A percentile compares a stretch with the other conserved stretches of the same genome.
Conservation (phyloP, 768 basidiomycete genomes). For the Leucocoprinus sp. region DNA sequence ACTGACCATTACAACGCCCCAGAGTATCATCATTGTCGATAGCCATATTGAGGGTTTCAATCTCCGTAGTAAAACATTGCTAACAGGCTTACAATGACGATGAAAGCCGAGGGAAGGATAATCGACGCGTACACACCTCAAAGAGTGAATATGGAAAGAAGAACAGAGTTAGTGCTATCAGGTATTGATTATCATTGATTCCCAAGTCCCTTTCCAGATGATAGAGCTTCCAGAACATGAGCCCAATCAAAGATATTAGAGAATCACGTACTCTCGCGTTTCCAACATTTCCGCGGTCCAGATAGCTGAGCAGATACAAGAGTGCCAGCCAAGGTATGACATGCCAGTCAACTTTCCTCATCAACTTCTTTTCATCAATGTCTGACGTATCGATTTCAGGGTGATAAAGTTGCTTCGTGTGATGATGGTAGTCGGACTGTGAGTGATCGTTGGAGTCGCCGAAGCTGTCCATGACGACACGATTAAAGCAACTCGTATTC, state of each 20-base stretch:
- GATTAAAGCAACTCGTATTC: too few relatives aligned
- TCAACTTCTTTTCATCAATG: conserved; percentile 47
- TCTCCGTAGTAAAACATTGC: conserved; percentile 51
- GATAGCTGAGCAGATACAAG: conserved; percentile 68
- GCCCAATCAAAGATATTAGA: neutral
- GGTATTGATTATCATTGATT: conserved; percentile 57
- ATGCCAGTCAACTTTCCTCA: conserved; percentile 54
- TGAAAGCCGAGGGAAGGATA: too few relatives aligned
- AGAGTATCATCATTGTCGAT: conserved; percentile 38
- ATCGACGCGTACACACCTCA: conserved; percentile 36
- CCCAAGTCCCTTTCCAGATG: conserved; percentile 46
- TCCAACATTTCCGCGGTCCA: conserved; percentile 61
- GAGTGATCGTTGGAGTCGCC: neutral
- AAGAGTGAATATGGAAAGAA: conserved; percentile 69
- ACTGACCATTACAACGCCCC: conserved; percentile 42
- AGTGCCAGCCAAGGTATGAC: conserved; percentile 72
- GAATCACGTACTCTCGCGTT: conserved; percentile 52
- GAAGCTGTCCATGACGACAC: neutral
- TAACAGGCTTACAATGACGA: conserved; percentile 38
- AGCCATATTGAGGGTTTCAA: conserved; percentile 64
- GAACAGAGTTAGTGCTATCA: conserved; percentile 64
- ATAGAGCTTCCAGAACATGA: conserved; percentile 38
- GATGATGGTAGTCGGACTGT: neutral
- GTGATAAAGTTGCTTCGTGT: conserved; percentile 29
- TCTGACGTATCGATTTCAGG: conserved; percentile 43